These are phyloP conservation scores for Ogataea henricii DNA, from an alignment of 805 yeast species.

Conservation along the genomic window DNA sequence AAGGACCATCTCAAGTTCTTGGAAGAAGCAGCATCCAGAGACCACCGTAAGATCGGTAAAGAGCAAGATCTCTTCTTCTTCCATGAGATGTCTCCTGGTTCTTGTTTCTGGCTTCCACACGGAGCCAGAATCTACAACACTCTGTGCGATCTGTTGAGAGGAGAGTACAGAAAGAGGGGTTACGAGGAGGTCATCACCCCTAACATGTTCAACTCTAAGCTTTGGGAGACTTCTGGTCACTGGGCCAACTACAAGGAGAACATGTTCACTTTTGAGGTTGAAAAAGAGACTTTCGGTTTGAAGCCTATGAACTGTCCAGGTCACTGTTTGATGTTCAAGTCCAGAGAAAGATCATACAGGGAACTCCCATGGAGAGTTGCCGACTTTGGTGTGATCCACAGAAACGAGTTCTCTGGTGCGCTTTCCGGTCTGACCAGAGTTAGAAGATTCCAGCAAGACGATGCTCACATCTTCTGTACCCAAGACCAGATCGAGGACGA, in stretches of 20 bases:
- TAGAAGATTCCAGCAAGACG: constrained; percentile 98
- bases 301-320: constrained; percentile 95
- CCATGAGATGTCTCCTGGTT: constrained; percentile 97
- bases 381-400: constrained; percentile 94
- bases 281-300: constrained; percentile 91
- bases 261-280: constrained; percentile 96
- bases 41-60: constrained; percentile 93
- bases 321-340: constrained; percentile 89
- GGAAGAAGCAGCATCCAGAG: constrained; percentile 94
- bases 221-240: constrained; percentile 99
- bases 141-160: constrained; percentile 74
- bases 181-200: constrained; percentile 99
- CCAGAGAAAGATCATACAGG: constrained; percentile 92
- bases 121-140: constrained; percentile 97
- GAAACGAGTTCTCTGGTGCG: constrained; percentile 96
- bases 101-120: constrained; percentile 98
- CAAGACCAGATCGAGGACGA: constrained; percentile 87
- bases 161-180: constrained; percentile 89
- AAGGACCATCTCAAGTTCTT: constrained; percentile 91
- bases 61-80: constrained; percentile 96
- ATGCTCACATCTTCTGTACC: constrained; percentile 96
- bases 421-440: constrained; percentile 94
- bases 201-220: constrained; percentile 94
- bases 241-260: constrained; percentile 98
- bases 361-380: constrained; percentile 99